phyloP scores from a whole-genome alignment of 768 basidiomycete genomes.

The Kwoniella sp. region DNA sequence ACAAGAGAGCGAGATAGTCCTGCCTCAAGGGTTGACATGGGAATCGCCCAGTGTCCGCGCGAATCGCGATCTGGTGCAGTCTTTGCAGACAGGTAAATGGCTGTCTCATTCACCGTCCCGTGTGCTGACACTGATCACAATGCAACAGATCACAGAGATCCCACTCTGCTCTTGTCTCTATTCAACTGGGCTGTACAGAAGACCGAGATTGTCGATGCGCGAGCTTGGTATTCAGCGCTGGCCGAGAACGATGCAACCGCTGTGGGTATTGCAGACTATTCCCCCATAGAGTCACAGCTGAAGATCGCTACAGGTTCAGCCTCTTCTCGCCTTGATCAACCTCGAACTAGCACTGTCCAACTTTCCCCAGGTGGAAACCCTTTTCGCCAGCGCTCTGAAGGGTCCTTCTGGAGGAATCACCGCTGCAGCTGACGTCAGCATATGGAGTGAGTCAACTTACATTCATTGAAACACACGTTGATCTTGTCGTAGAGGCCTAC shows the following conservation, averaged over 20 bases:
- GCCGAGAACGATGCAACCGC: constrained; percentile 85
- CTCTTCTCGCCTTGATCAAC: constrained; percentile 53
- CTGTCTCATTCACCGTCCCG: neutral
- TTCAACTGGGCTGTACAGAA: constrained; percentile 71
- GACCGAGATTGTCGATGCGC: constrained; percentile 73
- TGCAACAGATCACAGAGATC: constrained; percentile 25
- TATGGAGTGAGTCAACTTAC: constrained; percentile 59
- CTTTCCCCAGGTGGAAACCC: constrained; percentile 71
- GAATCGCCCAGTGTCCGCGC: constrained; percentile 36
- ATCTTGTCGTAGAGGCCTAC: constrained; percentile 61
- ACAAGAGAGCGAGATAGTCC: no score
- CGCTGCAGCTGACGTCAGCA: constrained; percentile 77
- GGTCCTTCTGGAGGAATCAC: constrained; percentile 49
- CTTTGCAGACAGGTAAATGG: constrained; percentile 38
- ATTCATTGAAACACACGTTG: neutral
- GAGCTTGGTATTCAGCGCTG: constrained; percentile 74
- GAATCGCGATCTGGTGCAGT: constrained; percentile 33
- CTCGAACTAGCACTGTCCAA: constrained; percentile 54
- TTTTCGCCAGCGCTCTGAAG: constrained; percentile 82
- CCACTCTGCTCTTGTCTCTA: constrained; percentile 66
- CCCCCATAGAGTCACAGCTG: no score
- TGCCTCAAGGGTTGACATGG: constrained; percentile 38
- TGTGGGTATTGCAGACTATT: constrained; percentile 57
- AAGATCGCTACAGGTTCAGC: constrained; percentile 53
- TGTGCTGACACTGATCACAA: neutral